Evolutionary conservation across 164 flowering plant genomes (phyloP), one percentile per base, ranked within the genome.

Genomic region (Piper longum): DNA sequence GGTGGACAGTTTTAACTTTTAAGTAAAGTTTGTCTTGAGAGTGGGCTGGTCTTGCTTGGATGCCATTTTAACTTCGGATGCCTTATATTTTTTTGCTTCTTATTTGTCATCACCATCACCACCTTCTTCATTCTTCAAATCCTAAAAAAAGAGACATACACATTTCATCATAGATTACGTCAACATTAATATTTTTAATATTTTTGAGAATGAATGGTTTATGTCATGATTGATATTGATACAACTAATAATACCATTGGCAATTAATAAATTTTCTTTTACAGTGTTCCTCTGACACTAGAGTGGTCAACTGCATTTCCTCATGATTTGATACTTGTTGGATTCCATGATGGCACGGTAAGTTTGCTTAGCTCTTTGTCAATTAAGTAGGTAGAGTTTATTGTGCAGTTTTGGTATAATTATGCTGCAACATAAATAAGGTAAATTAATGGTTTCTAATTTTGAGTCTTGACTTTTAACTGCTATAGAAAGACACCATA

Each of bases 341-440:
- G 99, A 43, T 89, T 96, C 77, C 96, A 91, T 77, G 98, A 95
- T 82, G 99, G 99, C 79, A 79, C 82, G 75, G 99, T 91, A 84
- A 62, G n/a, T 7, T 57, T 63, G 52, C 19, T 26, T 43, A 39
- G 40, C 17, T 39, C 13, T 48, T 12, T 14, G 9, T 5, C 8
- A 48, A 5, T 5, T 9, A 48, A 14, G 14, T 9, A 3, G 52
- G 52, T 26, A 48, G 8, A 48, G 14, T 48, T 48, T 5, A 13
- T 9, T 9, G 52, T 48, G 3, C 3, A 48, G 6, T 19, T 26
- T 8, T 55, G 19, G 59, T 56, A 16, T 17, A 16, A 4, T 4
- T 56, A 17, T 16, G 19, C 59, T 17, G 59, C 36, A 26, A 26
- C 2, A 26, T 26, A 26, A 26, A 26, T 26, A 2, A 26, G 36